Percentiles rank a stretch among this genome's conserved stretches.
Conservation (phyloP, 371 early-diverging fungal species). For the Syncephalis plumigaleata region DNA sequence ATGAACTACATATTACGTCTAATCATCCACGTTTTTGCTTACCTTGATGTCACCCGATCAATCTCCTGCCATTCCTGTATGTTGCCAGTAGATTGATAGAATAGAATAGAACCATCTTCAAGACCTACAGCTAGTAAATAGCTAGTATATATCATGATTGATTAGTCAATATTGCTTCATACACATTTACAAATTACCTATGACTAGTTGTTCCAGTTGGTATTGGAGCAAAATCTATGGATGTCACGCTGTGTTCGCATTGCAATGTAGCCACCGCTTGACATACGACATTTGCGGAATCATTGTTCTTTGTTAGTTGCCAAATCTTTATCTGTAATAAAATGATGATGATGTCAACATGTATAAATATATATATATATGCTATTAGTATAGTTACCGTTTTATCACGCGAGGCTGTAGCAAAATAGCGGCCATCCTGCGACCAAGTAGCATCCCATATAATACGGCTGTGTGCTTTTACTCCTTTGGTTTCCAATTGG, state of each 20-base stretch:
- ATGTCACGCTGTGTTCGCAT: conserved; percentile 55
- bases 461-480: conserved; percentile 82
- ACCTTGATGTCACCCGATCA: conserved; percentile 25
- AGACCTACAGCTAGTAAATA: conserved; percentile 68
- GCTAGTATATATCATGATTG: conserved; percentile 10
- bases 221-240: conserved; percentile 61
- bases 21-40: conserved; percentile 9
- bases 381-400: conserved; percentile 33
- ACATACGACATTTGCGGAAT: conserved; percentile 9
- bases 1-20: too few species aligned
- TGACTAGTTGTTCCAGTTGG: conserved; percentile 15
- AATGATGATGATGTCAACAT: too few species aligned
- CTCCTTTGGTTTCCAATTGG: conserved; percentile 27
- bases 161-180: background rate
- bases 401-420: conserved; percentile 86
- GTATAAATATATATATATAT: conserved; percentile 1
- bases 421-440: conserved; percentile 60
- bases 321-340: conserved; percentile 67
- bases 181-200: conserved; percentile 4
- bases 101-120: conserved; percentile 55
- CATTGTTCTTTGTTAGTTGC: conserved; percentile 14
- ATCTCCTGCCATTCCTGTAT: conserved; percentile 21
- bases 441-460: conserved; percentile 86
- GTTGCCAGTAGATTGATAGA: conserved; percentile 15
- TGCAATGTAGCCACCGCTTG: conserved; percentile 34